phyloP scores from a whole-genome alignment of 495 filamentous ascomycete genomes.

The Penicillium paradoxum region DNA sequence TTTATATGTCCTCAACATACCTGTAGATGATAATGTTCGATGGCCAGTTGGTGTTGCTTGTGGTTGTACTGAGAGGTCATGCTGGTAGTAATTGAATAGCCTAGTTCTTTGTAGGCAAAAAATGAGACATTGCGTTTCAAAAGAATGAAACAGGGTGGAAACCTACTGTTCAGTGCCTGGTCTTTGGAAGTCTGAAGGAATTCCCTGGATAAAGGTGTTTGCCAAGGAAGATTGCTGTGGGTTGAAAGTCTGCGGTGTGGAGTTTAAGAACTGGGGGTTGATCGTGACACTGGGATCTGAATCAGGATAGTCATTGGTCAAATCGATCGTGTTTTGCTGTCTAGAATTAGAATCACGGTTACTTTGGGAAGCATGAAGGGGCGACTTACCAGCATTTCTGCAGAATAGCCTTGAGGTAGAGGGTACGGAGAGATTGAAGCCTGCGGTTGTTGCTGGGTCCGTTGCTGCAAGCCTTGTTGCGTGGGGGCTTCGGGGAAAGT shows the following conservation, averaged over 20 bases:
- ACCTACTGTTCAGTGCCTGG: constrained; percentile 27
- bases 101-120: constrained; percentile 1
- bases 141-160: not conserved
- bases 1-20: not conserved
- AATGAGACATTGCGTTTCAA: not conserved
- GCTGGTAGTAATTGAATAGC: constrained; percentile 29
- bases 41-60: constrained; percentile 5
- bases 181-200: constrained; percentile 24
- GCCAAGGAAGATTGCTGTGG: constrained; percentile 14
- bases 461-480: constrained; percentile 18
- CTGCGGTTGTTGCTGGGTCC: constrained; percentile 21
- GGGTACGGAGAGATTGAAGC: constrained; percentile 23
- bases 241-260: constrained; percentile 17
- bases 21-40: not conserved
- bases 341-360: constrained; percentile 2
- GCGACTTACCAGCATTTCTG: constrained; percentile 23
- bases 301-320: constrained; percentile 30
- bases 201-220: constrained; percentile 30
- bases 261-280: constrained; percentile 37
- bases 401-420: constrained; percentile 23
- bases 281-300: constrained; percentile 31
- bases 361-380: not conserved
- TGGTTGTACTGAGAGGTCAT: constrained; percentile 27
- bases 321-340: constrained; percentile 29
- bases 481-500: constrained; percentile 24